Evolutionary conservation across 164 flowering plant genomes (phyloP).

Genomic region (Vitis cinerea): DNA sequence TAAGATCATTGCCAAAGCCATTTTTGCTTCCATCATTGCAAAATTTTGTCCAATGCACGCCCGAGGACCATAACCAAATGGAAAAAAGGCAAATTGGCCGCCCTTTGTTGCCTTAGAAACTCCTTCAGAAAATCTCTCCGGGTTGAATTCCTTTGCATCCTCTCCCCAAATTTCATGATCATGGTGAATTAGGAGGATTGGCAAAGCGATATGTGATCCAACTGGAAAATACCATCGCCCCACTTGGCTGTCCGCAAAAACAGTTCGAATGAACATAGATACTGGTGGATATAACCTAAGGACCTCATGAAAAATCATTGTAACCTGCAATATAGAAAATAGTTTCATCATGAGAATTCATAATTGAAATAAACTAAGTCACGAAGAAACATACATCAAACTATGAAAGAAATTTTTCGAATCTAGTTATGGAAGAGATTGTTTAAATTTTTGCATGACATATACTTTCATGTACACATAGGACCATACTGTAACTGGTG

Average conservation of each 20-base stretch:
- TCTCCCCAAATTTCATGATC: slow-evolving; percentile 22
- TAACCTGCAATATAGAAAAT: slow-evolving; percentile 2
- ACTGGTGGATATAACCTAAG: slow-evolving; percentile 26
- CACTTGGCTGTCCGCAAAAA: slow-evolving; percentile 4
- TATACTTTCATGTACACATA: too few relatives aligned
- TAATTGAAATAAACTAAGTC: too few relatives aligned
- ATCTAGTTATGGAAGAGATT: too few relatives aligned
- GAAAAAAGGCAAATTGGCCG: slow-evolving; percentile 8
- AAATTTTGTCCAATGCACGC: too few relatives aligned
- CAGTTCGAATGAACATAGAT: background rate
- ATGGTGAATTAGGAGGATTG: slow-evolving; percentile 12
- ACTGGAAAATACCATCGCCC: slow-evolving; percentile 22
- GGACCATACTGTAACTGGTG: too few relatives aligned
- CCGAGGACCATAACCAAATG: slow-evolving; percentile 28
- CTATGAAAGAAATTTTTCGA: too few relatives aligned
- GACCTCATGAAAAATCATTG: slow-evolving; percentile 7
- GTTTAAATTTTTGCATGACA: too few relatives aligned
- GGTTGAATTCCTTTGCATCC: slow-evolving; percentile 23
- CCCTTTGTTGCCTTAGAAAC: slow-evolving; percentile 22
- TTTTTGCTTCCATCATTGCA: too few relatives aligned
- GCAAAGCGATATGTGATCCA: slow-evolving; percentile 7
- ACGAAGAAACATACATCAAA: too few relatives aligned
- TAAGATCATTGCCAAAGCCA: too few relatives aligned
- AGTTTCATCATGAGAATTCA: too few relatives aligned
- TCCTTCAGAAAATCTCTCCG: slow-evolving; percentile 22